Evolutionary conservation across 169 alveolate species (phyloP).

Genomic region (Besnoitia besnoiti): DNA sequence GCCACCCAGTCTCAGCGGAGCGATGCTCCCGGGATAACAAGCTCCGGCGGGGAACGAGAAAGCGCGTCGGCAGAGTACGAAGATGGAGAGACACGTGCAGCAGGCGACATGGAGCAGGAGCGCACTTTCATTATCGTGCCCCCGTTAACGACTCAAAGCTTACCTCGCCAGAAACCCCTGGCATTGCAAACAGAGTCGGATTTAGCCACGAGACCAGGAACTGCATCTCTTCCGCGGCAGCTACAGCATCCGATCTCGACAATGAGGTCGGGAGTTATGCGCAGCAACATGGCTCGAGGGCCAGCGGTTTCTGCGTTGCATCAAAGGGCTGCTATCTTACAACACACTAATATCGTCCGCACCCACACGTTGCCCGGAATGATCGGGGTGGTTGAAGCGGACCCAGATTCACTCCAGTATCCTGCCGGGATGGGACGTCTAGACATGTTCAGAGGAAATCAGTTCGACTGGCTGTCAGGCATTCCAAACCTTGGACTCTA

Average conservation of each 20-base stretch:
- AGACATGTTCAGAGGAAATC: slow-evolving; percentile 15
- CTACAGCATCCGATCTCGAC: slow-evolving; percentile 13
- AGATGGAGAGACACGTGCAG: no score
- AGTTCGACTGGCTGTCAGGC: slow-evolving; percentile 34
- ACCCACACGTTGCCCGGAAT: neutral
- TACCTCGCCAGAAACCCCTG: no score
- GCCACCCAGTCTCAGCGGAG: no score
- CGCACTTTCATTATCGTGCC: no score
- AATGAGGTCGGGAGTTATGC: neutral
- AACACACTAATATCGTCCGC: neutral
- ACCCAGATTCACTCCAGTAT: neutral
- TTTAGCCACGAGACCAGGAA: neutral
- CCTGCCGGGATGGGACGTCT: slow-evolving; percentile 37
- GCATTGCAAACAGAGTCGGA: neutral
- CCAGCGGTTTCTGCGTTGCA: slow-evolving; percentile 16
- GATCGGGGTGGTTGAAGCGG: neutral
- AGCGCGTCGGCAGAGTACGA: no score
- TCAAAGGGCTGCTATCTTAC: slow-evolving; percentile 30
- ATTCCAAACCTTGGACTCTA: neutral
- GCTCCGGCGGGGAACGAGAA: no score
- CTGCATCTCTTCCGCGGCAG: no score
- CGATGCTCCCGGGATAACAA: no score
- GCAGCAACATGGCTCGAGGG: neutral
- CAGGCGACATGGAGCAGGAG: no score
- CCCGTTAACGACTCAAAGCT: no score